Evolutionary conservation across 495 filamentous ascomycete species (phyloP).

Genomic region (Tuber brumale): DNA sequence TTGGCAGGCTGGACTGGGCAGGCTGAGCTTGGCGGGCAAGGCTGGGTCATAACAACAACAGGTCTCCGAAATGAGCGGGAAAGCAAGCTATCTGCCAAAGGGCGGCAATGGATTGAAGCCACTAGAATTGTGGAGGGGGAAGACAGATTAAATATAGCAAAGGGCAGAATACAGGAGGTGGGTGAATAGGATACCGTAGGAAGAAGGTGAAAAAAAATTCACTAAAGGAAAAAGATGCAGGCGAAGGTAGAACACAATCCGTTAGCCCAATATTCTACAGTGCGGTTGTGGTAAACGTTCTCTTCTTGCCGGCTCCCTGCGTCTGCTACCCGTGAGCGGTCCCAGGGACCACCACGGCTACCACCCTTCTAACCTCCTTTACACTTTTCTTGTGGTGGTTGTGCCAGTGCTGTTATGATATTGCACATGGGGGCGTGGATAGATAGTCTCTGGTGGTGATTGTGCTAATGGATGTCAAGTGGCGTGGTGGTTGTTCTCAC

Average conservation of each 20-base stretch:
- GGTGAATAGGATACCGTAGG: not conserved
- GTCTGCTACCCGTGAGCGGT: not conserved
- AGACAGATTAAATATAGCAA: not conserved
- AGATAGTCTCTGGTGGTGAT: not conserved
- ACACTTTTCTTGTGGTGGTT: not conserved
- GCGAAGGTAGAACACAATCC: not conserved
- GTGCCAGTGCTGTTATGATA: not conserved
- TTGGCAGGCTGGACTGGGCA: slow-evolving; percentile 6
- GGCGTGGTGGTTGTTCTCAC: not conserved
- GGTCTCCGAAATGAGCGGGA: slow-evolving; percentile 3
- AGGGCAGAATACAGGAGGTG: not conserved
- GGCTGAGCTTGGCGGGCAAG: not conserved
- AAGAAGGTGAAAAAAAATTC: not conserved
- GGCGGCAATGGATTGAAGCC: not conserved
- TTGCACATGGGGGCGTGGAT: not conserved
- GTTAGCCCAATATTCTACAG: not conserved
- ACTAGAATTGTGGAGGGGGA: not conserved
- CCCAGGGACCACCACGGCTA: not conserved
- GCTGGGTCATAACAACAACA: slow-evolving; percentile 37
- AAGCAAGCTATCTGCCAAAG: not conserved
- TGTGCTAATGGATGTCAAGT: not conserved
- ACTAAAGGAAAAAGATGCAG: not conserved
- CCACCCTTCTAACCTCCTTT: not conserved
- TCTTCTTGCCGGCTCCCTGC: not conserved
- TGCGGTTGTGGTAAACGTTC: not conserved